These are phyloP conservation scores for Penicillium aurantiogriseum DNA, from an alignment of 2,329 filamentous ascomycete genomes.

Conservation along the genomic window DNA sequence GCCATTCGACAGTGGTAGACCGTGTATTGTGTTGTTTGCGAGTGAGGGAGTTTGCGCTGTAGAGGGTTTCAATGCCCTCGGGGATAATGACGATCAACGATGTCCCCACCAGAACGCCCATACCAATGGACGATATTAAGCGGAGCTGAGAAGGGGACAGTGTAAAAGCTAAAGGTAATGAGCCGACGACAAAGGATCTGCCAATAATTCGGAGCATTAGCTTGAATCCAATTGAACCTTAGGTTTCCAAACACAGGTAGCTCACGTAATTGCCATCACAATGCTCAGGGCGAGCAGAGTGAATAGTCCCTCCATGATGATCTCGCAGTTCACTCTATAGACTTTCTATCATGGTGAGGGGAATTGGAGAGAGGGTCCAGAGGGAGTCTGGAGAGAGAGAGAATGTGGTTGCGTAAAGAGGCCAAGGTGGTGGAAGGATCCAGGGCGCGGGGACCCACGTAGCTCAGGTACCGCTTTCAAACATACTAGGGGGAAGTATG, in stretches of 20 bases:
- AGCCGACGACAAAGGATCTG: conserved; percentile 91
- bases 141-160: conserved; percentile 84
- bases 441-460: conserved; percentile 16
- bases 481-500: conserved; percentile 11
- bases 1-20: conserved; percentile 30
- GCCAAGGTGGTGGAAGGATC: conserved; percentile 10
- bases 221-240: neutral
- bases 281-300: conserved; percentile 64
- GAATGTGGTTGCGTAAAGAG: conserved; percentile 7
- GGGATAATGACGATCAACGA: conserved; percentile 97
- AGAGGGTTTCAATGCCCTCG: conserved; percentile 89
- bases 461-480: conserved; percentile 23
- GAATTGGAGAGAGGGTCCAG: neutral
- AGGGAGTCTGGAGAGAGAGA: neutral
- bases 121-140: conserved; percentile 85
- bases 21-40: conserved; percentile 35
- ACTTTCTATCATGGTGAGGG: conserved; percentile 27
- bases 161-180: conserved; percentile 82
- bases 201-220: conserved; percentile 9
- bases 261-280: conserved; percentile 65
- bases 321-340: conserved; percentile 36
- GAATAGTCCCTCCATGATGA: conserved; percentile 60
- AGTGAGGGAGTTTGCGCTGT: conserved; percentile 51
- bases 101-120: conserved; percentile 91
- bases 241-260: conserved; percentile 10